Conservation (phyloP, 768 basidiomycete genomes). For the Boletus insuetus region DNA sequence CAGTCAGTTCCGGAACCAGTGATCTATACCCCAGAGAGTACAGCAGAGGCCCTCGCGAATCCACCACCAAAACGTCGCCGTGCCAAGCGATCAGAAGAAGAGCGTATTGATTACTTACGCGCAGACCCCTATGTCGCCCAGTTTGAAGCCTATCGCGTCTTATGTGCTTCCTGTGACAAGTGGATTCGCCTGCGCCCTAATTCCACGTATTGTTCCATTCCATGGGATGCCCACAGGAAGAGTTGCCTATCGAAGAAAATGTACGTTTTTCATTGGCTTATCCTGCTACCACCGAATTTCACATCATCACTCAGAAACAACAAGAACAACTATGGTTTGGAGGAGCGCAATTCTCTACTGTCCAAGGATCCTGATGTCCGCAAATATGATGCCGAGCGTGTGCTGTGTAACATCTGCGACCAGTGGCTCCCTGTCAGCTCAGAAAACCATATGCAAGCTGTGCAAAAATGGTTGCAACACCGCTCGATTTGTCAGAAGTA, state of each 20-base stretch:
- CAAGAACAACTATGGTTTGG: constrained; percentile 57
- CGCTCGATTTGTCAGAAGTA: constrained; percentile 51
- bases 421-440: constrained; percentile 60
- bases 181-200: constrained; percentile 86
- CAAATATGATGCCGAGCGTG: constrained; percentile 70
- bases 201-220: constrained; percentile 85
- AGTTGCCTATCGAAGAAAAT: constrained; percentile 78
- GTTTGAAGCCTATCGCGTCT: constrained; percentile 76
- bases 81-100: constrained; percentile 75
- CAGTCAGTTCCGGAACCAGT: constrained; percentile 36
- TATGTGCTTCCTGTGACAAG: constrained; percentile 78
- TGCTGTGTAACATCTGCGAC: constrained; percentile 68
- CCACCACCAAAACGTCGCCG: constrained; percentile 63
- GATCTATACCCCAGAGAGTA: constrained; percentile 42
- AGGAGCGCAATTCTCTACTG: constrained; percentile 58
- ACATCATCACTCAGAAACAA: constrained; percentile 25
- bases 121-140: constrained; percentile 76
- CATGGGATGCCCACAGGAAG: constrained; percentile 84
- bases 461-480: constrained; percentile 66
- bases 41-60: constrained; percentile 41
- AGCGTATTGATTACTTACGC: constrained; percentile 66
- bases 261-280: constrained; percentile 37
- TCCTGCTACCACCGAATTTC: constrained; percentile 7
- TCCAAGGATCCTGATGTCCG: constrained; percentile 67
- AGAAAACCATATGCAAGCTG: constrained; percentile 58